Evolutionary conservation across 176 grass and related monocot species (phyloP).

Genomic region (Dendrocalamus sinicus): DNA sequence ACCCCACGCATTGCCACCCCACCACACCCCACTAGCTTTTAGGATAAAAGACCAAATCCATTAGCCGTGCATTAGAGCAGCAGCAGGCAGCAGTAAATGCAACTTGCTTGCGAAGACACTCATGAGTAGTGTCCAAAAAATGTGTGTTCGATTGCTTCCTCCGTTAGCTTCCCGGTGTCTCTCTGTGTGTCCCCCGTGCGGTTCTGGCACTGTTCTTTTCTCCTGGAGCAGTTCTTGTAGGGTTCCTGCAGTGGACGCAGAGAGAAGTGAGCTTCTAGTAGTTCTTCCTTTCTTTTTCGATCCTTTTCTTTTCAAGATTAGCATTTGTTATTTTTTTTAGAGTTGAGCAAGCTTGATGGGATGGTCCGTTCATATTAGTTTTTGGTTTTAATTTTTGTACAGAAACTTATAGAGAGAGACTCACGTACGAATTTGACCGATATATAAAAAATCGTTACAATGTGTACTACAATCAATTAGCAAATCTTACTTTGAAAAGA

Average conservation of each 20-base stretch:
- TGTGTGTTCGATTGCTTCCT: conserved; percentile 13
- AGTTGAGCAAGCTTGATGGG: neutral
- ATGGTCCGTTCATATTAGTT: neutral
- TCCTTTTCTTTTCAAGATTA: neutral
- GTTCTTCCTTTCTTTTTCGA: neutral
- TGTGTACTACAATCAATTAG: too few relatives aligned
- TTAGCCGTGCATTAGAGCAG: conserved; percentile 16
- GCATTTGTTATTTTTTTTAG: neutral
- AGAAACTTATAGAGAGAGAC: too few relatives aligned
- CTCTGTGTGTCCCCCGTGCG: neutral
- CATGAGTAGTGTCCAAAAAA: conserved; percentile 17
- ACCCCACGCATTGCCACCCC: conserved; percentile 26
- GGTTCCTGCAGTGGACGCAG: neutral
- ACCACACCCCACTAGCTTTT: conserved; percentile 38
- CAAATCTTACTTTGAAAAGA: too few relatives aligned
- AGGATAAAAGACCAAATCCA: conserved; percentile 52
- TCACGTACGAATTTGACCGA: too few relatives aligned
- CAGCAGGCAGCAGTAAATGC: conserved; percentile 18
- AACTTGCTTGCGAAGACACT: conserved; percentile 21
- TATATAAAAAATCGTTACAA: too few relatives aligned
- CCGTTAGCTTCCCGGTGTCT: neutral
- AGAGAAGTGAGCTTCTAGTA: conserved; percentile 14
- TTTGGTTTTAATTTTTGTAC: too few relatives aligned
- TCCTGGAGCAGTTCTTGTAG: conserved; percentile 37
- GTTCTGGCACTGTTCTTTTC: neutral